phyloP scores from a whole-genome alignment of 257 asterid genomes.

The Salvia splendens region DNA sequence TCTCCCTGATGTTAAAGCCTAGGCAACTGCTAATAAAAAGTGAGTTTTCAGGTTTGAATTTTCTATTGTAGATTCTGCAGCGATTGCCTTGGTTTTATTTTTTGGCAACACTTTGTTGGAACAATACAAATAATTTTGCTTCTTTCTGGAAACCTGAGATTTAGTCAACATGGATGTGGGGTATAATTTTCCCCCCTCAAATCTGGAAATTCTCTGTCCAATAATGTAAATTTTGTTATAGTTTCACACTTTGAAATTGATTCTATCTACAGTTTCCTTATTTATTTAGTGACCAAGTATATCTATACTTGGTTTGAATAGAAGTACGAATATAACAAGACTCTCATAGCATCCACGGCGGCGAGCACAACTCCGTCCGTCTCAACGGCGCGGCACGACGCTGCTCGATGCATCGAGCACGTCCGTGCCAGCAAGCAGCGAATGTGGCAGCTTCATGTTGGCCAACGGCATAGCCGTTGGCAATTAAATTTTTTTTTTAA shows the following conservation, averaged over 20 bases:
- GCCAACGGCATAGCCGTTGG: too few relatives aligned
- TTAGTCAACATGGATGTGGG: slow-evolving; percentile 4
- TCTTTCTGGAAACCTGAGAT: not conserved
- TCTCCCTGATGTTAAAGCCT: slow-evolving; percentile 59
- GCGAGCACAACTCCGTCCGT: too few relatives aligned
- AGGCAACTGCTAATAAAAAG: slow-evolving; percentile 24
- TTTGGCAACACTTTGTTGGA: not conserved
- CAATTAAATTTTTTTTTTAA: too few relatives aligned
- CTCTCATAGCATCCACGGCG: too few relatives aligned
- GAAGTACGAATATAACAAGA: too few relatives aligned
- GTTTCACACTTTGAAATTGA: not conserved
- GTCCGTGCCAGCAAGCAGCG: too few relatives aligned
- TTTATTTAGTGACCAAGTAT: too few relatives aligned
- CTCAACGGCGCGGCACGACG: too few relatives aligned
- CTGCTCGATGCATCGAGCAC: too few relatives aligned
- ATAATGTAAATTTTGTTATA: slow-evolving; percentile 30
- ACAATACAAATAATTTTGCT: slow-evolving; percentile 13
- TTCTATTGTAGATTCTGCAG: not conserved
- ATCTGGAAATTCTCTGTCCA: slow-evolving; percentile 7
- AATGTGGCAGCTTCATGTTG: too few relatives aligned
- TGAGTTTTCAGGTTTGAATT: slow-evolving; percentile 7
- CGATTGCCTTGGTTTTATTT: not conserved
- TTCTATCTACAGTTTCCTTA: not conserved
- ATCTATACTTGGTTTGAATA: too few relatives aligned
- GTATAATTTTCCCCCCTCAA: slow-evolving; percentile 1